Conservation (phyloP, 352 stramenopile genomes). For the Thalassiosira livingstoniorum region DNA sequence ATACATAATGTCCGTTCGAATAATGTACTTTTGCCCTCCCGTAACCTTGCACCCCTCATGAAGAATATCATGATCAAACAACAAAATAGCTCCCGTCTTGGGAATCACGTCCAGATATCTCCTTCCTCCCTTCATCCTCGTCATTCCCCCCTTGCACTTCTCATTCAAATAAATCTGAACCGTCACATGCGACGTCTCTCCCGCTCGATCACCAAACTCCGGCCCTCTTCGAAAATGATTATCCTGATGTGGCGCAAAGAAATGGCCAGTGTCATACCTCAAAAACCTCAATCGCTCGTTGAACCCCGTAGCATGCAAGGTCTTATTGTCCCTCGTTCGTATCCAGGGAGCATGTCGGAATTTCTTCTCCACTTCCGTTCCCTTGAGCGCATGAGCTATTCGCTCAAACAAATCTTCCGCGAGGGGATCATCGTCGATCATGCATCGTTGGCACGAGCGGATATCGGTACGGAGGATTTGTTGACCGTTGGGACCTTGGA, state of each 20-base stretch:
- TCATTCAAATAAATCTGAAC: conserved; percentile 67
- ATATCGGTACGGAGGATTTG: conserved; percentile 16
- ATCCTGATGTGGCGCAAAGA: conserved; percentile 58
- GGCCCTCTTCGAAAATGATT: conserved; percentile 22
- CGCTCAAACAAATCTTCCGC: conserved; percentile 50
- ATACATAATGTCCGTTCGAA: conserved; percentile 70
- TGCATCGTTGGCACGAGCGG: conserved; percentile 45
- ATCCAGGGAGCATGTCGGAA: conserved; percentile 43
- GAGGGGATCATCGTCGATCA: conserved; percentile 37
- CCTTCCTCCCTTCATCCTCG: conserved; percentile 40
- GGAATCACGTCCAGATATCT: conserved; percentile 47
- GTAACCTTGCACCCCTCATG: conserved; percentile 51
- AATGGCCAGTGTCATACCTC: conserved; percentile 57
- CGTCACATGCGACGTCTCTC: conserved; percentile 34
- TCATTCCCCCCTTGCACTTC: conserved; percentile 64
- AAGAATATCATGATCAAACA: conserved; percentile 63
- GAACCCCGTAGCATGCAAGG: conserved; percentile 26
- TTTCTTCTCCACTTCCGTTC: conserved; percentile 32
- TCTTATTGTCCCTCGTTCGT: not conserved
- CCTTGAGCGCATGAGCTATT: conserved; percentile 31
- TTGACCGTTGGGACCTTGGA: conserved; percentile 40
- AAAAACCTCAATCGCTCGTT: conserved; percentile 64
- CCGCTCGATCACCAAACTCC: conserved; percentile 15
- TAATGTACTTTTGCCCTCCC: conserved; percentile 55
- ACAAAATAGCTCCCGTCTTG: conserved; percentile 55